Conservation (phyloP, 108 stramenopile genomes). For the Pseudonitzschia pungens region DNA sequence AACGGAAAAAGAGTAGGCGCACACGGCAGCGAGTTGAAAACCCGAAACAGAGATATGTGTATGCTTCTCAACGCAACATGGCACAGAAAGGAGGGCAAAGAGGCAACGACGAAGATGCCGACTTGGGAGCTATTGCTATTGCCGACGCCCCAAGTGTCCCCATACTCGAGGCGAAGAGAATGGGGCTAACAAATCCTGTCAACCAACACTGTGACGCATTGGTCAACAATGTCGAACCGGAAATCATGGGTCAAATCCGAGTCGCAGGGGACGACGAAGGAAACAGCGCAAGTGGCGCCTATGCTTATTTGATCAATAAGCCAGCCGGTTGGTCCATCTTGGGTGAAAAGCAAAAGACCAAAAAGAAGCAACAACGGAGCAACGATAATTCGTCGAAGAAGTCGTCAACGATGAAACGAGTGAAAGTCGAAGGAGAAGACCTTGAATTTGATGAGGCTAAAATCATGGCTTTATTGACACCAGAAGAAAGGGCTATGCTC, state of each 20-base stretch:
- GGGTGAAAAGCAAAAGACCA: conserved; percentile 31
- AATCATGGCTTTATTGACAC: conserved; percentile 64
- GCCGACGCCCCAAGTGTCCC: conserved; percentile 21
- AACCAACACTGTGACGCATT: conserved; percentile 57
- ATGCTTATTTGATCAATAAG: conserved; percentile 79
- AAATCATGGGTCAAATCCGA: conserved; percentile 52
- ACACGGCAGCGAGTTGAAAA: conserved; percentile 60
- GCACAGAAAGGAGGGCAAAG: conserved; percentile 16
- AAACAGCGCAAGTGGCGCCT: conserved; percentile 38
- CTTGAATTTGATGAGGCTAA: conserved; percentile 74
- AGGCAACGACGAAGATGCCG: conserved; percentile 19
- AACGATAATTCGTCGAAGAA: conserved; percentile 13
- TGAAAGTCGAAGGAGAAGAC: conserved; percentile 52
- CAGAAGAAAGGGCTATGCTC: conserved; percentile 43
- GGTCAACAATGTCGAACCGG: conserved; percentile 47
- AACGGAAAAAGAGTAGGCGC: conserved; percentile 35
- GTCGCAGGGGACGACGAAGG: conserved; percentile 39
- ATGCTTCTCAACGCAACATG: conserved; percentile 51
- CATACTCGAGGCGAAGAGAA: conserved; percentile 33
- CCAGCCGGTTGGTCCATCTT: conserved; percentile 80
- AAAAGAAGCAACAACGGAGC: not conserved
- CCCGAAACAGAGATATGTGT: conserved; percentile 70
- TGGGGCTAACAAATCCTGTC: conserved; percentile 51
- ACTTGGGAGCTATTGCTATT: too few species aligned
- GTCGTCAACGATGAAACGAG: conserved; percentile 21